Evolutionary conservation across 1,284 basidiomycete genomes (phyloP), one percentile per base, ranked within the genome.

Genomic region (Thecaphora thlaspeos): DNA sequence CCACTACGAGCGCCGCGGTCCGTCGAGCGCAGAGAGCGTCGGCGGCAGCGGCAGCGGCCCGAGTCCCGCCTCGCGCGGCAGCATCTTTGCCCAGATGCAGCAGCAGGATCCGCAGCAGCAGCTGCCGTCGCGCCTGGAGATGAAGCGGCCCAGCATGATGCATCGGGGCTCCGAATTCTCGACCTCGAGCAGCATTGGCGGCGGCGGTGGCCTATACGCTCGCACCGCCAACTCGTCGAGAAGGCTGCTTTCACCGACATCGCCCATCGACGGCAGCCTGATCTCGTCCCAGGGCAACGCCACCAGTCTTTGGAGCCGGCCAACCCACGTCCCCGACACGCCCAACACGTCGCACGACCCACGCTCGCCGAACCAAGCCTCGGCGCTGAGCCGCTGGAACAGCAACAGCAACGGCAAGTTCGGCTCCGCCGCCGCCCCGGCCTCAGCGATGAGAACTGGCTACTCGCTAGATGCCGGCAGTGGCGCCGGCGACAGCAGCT

Each of bases 201-300:
- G 26, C 26, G 26, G 26, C 26, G 26, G 26, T 11, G 26, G 26
- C 26, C 26, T 28, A 5, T 28, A 28, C 26, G 26, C 7, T 11
- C 26, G 26, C 7, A 5, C 26, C 11, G 26, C 26, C 26, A 11
- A 7, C 11, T 28, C 22, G 18, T n/a, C 22, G 36, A 11, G 22
- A 8, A 30, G 22, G 14, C 43, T 28, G 28, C 28, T 36, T 5
- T 28, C 26, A 30, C 55, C 42, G 24, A 46, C 58, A 24, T 68
- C 66, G 21, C 66, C 66, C 8, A 60, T 53, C 32, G 55, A 68
- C 36, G 61, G 59, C 52, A 68, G 66, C 48, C n/a, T 65, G n/a
- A 36, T 66, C 0, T 60, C 58, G 34, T 64, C 65, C 4, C 61
- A 62, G 12, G 65, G 47, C 9, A 41, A 51, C 22, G 58, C 51